Percentiles rank a stretch among this genome's conserved stretches.
Conservation (phyloP, 108 stramenopile species). For the Stephanodiscus triporus region DNA sequence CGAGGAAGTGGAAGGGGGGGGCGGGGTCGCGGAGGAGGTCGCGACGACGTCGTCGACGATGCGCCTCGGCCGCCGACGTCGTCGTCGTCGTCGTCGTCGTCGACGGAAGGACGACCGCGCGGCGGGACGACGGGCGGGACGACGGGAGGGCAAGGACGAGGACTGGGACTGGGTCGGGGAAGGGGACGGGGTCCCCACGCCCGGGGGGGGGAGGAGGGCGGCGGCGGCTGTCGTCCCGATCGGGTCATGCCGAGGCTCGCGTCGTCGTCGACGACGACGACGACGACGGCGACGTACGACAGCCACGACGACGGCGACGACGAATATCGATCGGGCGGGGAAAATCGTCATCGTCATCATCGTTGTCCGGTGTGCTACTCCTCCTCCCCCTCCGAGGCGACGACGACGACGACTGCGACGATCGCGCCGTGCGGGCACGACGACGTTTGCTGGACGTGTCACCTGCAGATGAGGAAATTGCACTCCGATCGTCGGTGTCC, state of each 20-base stretch:
- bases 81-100: neutral
- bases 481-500: slow-evolving; percentile 78
- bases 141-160: slow-evolving; percentile 22
- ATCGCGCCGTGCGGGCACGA: slow-evolving; percentile 78
- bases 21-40: slow-evolving; percentile 1
- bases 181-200: neutral
- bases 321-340: neutral
- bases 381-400: neutral
- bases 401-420: neutral
- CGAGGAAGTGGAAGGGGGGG: neutral
- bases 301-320: slow-evolving; percentile 1
- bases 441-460: slow-evolving; percentile 81
- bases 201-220: neutral
- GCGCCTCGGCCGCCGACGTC: neutral
- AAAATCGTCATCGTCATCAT: neutral
- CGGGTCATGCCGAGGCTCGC: slow-evolving; percentile 16
- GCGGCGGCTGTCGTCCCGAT: slow-evolving; percentile 12
- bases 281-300: slow-evolving; percentile 14
- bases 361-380: neutral
- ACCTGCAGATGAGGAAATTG: slow-evolving; percentile 71
- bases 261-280: slow-evolving; percentile 1
- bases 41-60: neutral
- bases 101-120: slow-evolving; percentile 2
- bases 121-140: slow-evolving; percentile 17
- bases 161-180: slow-evolving; percentile 8